These are phyloP conservation scores for Trichoderma cornu-damae DNA, from an alignment of 2,329 filamentous ascomycete genomes.

Conservation along the genomic window DNA sequence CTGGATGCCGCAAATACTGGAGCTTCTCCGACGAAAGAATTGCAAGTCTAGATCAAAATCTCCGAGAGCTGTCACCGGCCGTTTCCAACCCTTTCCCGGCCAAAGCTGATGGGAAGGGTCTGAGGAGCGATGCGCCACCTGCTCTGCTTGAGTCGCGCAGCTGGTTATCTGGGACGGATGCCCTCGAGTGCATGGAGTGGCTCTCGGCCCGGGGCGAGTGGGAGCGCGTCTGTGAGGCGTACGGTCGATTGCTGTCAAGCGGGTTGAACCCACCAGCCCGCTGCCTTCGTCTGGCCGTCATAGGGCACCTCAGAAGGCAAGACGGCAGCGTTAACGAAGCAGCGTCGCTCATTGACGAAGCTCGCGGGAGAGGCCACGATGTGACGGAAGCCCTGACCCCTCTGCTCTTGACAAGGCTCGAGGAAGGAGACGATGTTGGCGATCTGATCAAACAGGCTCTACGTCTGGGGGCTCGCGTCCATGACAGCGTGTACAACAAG, in stretches of 20 bases:
- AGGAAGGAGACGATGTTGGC: conserved; percentile 28
- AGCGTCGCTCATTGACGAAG: conserved; percentile 36
- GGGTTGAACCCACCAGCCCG: conserved; percentile 37
- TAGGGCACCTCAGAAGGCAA: conserved; percentile 37
- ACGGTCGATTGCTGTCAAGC: conserved; percentile 32
- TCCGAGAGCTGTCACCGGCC: background rate
- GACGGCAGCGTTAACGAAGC: conserved; percentile 31
- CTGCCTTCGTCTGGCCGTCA: conserved; percentile 45
- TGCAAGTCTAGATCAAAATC: conserved; percentile 12
- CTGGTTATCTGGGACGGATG: conserved; percentile 13
- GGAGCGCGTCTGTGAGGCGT: conserved; percentile 34
- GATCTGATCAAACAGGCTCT: conserved; percentile 29
- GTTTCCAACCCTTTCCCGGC: background rate
- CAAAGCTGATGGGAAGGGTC: background rate
- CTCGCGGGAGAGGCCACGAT: conserved; percentile 39
- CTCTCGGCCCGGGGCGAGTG: conserved; percentile 27
- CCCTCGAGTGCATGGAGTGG: conserved; percentile 15
- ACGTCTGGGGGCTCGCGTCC: conserved; percentile 28
- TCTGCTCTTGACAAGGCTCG: conserved; percentile 36
- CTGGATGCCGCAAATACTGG: conserved; percentile 33
- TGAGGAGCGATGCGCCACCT: background rate
- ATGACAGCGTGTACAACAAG: conserved; percentile 35
- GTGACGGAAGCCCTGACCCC: conserved; percentile 38
- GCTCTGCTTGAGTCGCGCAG: background rate
- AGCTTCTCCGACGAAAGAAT: conserved; percentile 31